Base-by-base conservation (phyloP, 108 stramenopile genomes). In the Hondaea fermentalgiana region DNA sequence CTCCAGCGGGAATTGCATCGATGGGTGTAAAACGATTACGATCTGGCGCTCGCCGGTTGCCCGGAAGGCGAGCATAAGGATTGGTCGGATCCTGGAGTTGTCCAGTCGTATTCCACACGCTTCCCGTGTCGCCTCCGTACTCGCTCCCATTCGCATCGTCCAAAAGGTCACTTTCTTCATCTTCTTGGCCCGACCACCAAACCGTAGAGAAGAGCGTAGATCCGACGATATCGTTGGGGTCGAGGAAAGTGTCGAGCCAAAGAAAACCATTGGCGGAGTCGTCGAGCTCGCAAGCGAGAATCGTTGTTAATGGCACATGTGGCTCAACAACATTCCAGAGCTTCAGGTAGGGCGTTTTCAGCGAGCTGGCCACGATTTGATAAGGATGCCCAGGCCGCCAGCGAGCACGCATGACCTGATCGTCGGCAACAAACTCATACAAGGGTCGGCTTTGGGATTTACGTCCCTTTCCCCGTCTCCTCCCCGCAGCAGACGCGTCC, bases 321-420 rank as follows among this genome's bases (percentile, higher is more conserved):
- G 6, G 76, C 25, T 83, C 76, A 12, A 83, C 3, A 12, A 53
- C 10, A 4, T 83, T 83, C 76, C 76, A 83, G 16, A 83, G 25
- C 28, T 12, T 47, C 0, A 83, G 6, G n/a, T 53, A 12, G 19
- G 76, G n/a, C 49, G 23, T 53, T 23, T 6, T 12, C 6, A 83
- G 23, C 51, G 76, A 53, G 76, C 45, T 53, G 49, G 76, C 45
- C 1, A 28, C 23, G 51, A 83, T 83, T 45, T 53, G 76, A 83
- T 83, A 83, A 12, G 76, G 76, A 35, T 83, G 76, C 49, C 49
- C 76, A 6, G 76, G 76, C 16, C 76, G 76, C 76, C 76, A 83
- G 14, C n/a, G 19, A 17, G 28, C 76, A 17, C 76, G 23, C 76
- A 53, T 53, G 45, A 83, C 51, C 19, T 12, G 45, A 6, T 83